These are phyloP conservation scores for Nothophaeocryptopus gaeumannii DNA, from an alignment of 2,329 filamentous ascomycete genomes.

Conservation along the genomic window DNA sequence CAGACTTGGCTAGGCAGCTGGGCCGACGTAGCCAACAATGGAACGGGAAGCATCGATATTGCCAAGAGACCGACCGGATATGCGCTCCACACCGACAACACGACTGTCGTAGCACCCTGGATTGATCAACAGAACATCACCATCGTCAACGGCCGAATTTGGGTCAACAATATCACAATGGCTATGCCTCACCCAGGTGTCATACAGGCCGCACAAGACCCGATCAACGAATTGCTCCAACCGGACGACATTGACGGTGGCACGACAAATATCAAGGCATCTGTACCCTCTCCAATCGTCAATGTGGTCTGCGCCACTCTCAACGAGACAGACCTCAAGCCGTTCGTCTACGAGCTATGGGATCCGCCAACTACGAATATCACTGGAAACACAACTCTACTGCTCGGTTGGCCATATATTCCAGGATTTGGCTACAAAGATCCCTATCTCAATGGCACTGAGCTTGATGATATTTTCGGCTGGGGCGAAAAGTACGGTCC, in stretches of 20 bases:
- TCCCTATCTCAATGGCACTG: constrained; percentile 22
- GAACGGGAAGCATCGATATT: constrained; percentile 45
- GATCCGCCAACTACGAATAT: constrained; percentile 34
- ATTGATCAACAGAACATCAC: constrained; percentile 58
- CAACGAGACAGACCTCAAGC: constrained; percentile 56
- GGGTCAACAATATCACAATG: constrained; percentile 71
- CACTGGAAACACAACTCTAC: background rate
- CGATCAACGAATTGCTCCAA: constrained; percentile 65
- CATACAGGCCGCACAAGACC: constrained; percentile 60
- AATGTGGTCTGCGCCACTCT: constrained; percentile 73
- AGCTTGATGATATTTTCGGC: constrained; percentile 66
- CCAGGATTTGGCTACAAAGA: constrained; percentile 4
- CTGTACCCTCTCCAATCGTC: constrained; percentile 66
- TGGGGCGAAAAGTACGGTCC: constrained; percentile 56
- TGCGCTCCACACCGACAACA: constrained; percentile 68
- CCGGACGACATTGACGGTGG: constrained; percentile 62
- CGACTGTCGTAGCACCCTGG: constrained; percentile 68
- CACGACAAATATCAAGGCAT: constrained; percentile 65
- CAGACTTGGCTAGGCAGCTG: constrained; percentile 47
- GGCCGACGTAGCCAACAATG: constrained; percentile 52
- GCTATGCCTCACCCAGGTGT: constrained; percentile 74
- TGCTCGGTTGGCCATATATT: constrained; percentile 13
- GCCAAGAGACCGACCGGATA: constrained; percentile 56
- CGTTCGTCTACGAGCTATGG: constrained; percentile 65
- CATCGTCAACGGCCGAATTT: constrained; percentile 39